Base-by-base conservation (phyloP, 129 eudicot genomes). In the Flaveria ramosissima region DNA sequence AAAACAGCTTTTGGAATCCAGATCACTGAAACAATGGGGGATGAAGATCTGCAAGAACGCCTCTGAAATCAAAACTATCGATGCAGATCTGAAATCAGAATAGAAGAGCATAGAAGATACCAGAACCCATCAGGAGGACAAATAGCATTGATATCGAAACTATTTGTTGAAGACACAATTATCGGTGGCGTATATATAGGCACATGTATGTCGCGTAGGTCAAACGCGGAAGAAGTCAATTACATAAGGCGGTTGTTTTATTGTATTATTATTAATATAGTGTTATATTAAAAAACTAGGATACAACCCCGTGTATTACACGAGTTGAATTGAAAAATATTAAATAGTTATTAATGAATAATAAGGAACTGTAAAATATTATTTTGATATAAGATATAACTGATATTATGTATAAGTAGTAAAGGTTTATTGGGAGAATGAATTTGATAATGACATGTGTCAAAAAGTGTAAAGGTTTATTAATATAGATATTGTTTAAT, bases 211-310 rank as follows among this genome's bases (percentile, higher is more conserved):
- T 13, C 27, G 39, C 41, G 67, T 32, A 32, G 1, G 67, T 60
- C 67, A 60, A 60, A 60, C 67, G 42, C 67, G 67, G 39, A 60
- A 60, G 9, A 3, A 59, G 39, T 59, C 65, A 59, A 59, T 7
- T 24, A 8, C n/a, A 0, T 24, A 13, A 60, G 41, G 67, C 67
- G 66, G 66, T 23, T 59, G 36, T 30, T 30, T 27, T 0, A 1
- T 24, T 24, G 26, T 24, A n/a, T n/a, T n/a, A n/a, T n/a, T n/a
- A n/a, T n/a, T n/a, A n/a, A n/a, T n/a, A n/a, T n/a, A n/a, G n/a
- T n/a, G n/a, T n/a, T n/a, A n/a, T n/a, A n/a, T n/a, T n/a, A n/a
- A n/a, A n/a, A n/a, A n/a, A n/a, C n/a, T n/a, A n/a, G n/a, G n/a
- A n/a, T n/a, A n/a, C n/a, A n/a, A n/a, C n/a, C n/a, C n/a, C n/a